phyloP scores from a whole-genome alignment of 805 yeast species.

The Yarrowia keelungensis region DNA sequence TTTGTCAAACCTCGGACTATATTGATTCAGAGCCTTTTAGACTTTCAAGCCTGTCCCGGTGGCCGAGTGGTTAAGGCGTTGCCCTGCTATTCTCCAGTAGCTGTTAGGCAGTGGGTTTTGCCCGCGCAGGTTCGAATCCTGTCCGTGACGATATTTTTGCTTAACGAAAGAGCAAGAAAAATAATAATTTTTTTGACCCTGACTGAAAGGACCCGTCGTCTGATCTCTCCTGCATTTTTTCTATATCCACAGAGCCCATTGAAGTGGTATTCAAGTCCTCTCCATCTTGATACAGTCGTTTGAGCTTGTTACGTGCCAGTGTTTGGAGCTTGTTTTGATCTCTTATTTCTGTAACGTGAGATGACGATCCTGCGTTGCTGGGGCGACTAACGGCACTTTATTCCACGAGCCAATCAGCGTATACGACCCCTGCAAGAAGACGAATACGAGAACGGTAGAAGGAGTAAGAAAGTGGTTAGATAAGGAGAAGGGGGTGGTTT shows the following conservation, averaged over 20 bases:
- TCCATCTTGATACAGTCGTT: background rate
- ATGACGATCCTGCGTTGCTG: conserved; percentile 15
- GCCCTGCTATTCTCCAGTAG: conserved; percentile 67
- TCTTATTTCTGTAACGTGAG: conserved; percentile 1
- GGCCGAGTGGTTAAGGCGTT: conserved; percentile 96
- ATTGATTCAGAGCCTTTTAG: background rate
- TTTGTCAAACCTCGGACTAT: background rate
- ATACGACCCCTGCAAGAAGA: conserved; percentile 1
- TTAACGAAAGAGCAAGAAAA: background rate
- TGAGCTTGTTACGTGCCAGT: background rate
- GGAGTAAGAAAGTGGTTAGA: too few species aligned
- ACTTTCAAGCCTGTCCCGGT: conserved; percentile 58
- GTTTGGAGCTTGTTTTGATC: background rate
- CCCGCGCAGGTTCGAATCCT: conserved; percentile 99
- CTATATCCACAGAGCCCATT: too few species aligned
- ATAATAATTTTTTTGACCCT: background rate
- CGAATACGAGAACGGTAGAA: background rate
- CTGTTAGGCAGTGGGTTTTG: conserved; percentile 76
- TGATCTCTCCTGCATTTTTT: too few species aligned
- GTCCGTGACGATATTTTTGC: conserved; percentile 80
- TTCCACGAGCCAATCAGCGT: background rate
- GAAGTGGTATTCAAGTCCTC: too few species aligned
- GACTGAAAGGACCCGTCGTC: background rate
- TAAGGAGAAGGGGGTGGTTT: too few species aligned
- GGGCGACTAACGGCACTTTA: conserved; percentile 2